Evolutionary conservation across 768 basidiomycete species (phyloP).

Genomic region (Boletus tylopilopsis): DNA sequence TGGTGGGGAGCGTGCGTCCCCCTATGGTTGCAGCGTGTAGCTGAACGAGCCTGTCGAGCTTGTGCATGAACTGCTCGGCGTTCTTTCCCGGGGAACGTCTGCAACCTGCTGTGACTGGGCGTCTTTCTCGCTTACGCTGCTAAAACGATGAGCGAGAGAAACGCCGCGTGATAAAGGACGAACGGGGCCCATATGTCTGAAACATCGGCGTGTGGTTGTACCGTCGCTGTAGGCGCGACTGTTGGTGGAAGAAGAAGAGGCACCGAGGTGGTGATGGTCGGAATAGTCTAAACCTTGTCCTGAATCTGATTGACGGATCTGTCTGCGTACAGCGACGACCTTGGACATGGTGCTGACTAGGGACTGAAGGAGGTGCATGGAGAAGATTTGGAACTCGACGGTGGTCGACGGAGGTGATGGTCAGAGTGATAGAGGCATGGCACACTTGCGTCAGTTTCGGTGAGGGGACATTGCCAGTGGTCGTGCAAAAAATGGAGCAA

Average conservation of each 20-base stretch:
- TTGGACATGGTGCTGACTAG: slow-evolving; percentile 16
- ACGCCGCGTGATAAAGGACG: not conserved
- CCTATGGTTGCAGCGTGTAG: slow-evolving; percentile 15
- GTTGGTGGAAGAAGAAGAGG: not conserved
- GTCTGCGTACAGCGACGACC: slow-evolving; percentile 23
- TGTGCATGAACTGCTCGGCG: slow-evolving; percentile 14
- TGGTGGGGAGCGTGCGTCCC: slow-evolving; percentile 1
- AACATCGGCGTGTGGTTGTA: slow-evolving; percentile 2
- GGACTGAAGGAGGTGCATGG: slow-evolving; percentile 23
- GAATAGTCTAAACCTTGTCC: slow-evolving; percentile 14
- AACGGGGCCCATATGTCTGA: slow-evolving; percentile 10
- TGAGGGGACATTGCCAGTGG: slow-evolving; percentile 16
- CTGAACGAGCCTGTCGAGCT: slow-evolving; percentile 22
- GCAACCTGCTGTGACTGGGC: not conserved
- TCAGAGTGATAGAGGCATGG: slow-evolving; percentile 1
- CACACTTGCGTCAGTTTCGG: slow-evolving; percentile 18
- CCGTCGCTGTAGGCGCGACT: not conserved
- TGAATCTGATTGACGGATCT: slow-evolving; percentile 8
- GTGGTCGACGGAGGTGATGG: not conserved
- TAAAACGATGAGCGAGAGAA: not conserved
- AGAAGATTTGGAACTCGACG: not conserved
- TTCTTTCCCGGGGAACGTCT: slow-evolving; percentile 11
- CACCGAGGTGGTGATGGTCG: slow-evolving; percentile 10
- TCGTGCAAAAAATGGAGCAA: not conserved
- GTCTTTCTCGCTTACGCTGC: slow-evolving; percentile 23